A percentile compares a stretch with the other conserved stretches of the same genome.
Evolutionary conservation across 805 yeast genomes (phyloP).

Genomic region (Danielia oregonensis): DNA sequence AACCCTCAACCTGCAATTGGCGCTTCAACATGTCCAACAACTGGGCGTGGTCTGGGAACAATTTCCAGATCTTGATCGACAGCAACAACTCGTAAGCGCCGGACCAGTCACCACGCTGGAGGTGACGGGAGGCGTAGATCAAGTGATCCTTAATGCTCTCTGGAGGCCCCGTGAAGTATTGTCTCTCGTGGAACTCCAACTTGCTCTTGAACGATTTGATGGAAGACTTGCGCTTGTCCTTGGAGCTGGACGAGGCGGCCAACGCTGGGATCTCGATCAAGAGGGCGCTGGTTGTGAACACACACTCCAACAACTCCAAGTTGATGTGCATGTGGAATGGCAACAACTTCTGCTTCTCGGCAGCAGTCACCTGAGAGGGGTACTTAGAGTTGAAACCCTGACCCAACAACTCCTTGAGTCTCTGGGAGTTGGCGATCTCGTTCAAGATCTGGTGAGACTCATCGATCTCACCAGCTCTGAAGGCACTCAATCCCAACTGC

Average conservation of each 20-base stretch:
- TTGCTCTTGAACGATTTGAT: constrained; percentile 87
- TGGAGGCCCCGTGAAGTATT: constrained; percentile 95
- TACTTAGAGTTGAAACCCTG: constrained; percentile 78
- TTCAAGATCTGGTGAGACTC: constrained; percentile 85
- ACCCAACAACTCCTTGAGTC: constrained; percentile 89
- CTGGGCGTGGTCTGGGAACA: constrained; percentile 65
- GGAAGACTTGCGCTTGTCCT: constrained; percentile 50
- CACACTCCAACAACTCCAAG: constrained; percentile 90
- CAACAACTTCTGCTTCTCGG: constrained; percentile 75
- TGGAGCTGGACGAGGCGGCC: constrained; percentile 60
- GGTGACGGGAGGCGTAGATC: constrained; percentile 85
- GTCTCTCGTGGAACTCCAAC: constrained; percentile 90
- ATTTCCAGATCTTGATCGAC: constrained; percentile 81
- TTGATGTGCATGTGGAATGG: constrained; percentile 99
- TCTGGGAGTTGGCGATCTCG: constrained; percentile 81
- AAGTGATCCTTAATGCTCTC: constrained; percentile 93
- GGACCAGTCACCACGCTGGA: constrained; percentile 88
- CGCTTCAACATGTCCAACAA: constrained; percentile 69
- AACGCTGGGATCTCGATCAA: constrained; percentile 88
- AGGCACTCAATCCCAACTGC: constrained; percentile 93
- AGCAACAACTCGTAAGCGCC: constrained; percentile 67
- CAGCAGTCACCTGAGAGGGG: constrained; percentile 49
- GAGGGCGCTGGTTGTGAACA: constrained; percentile 84
- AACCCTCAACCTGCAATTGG: constrained; percentile 84
- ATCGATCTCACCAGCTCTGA: constrained; percentile 79